Evolutionary conservation across 225 moss, liverwort and hornwort genomes (phyloP).

Genomic region (Sphagnum tenellum): DNA sequence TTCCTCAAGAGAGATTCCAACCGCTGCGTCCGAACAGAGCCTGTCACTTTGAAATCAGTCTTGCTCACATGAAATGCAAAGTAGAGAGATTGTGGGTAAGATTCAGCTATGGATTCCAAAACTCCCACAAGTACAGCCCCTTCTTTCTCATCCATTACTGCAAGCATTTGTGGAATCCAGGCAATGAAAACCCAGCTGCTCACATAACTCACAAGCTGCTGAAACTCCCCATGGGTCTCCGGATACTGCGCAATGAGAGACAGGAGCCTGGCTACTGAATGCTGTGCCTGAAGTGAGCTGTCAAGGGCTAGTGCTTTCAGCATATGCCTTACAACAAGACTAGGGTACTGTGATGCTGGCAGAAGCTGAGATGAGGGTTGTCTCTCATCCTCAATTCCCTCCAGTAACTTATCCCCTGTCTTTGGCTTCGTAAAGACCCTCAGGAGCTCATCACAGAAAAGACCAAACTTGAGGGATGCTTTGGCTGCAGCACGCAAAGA

Average conservation of each 20-base stretch:
- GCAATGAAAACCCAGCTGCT: slow-evolving; percentile 80
- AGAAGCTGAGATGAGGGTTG: slow-evolving; percentile 41
- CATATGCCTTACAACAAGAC: slow-evolving; percentile 59
- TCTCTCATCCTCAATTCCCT: slow-evolving; percentile 16
- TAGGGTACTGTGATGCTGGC: slow-evolving; percentile 42
- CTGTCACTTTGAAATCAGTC: slow-evolving; percentile 50
- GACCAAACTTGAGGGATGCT: slow-evolving; percentile 61
- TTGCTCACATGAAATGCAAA: slow-evolving; percentile 81
- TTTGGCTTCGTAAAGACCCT: slow-evolving; percentile 35
- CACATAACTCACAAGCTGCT: slow-evolving; percentile 38
- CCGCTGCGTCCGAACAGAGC: slow-evolving; percentile 32
- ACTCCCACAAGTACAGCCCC: slow-evolving; percentile 50
- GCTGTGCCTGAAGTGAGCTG: slow-evolving; percentile 63
- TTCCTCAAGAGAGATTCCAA: slow-evolving; percentile 44
- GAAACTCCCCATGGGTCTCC: slow-evolving; percentile 48
- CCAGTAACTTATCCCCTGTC: slow-evolving; percentile 22
- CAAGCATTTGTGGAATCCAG: slow-evolving; percentile 91
- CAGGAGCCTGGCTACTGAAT: slow-evolving; percentile 76
- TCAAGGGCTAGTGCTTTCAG: slow-evolving; percentile 64
- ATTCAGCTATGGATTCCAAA: slow-evolving; percentile 58
- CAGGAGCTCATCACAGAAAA: slow-evolving; percentile 84
- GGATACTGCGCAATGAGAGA: slow-evolving; percentile 56
- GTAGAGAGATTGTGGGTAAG: slow-evolving; percentile 67
- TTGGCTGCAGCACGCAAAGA: slow-evolving; percentile 40
- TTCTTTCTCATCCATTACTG: slow-evolving; percentile 63